A percentile compares a stretch with the other conserved stretches of the same genome.
phyloP scores from a whole-genome alignment of 1,284 basidiomycete species.

The Rhodotorula sp. region DNA sequence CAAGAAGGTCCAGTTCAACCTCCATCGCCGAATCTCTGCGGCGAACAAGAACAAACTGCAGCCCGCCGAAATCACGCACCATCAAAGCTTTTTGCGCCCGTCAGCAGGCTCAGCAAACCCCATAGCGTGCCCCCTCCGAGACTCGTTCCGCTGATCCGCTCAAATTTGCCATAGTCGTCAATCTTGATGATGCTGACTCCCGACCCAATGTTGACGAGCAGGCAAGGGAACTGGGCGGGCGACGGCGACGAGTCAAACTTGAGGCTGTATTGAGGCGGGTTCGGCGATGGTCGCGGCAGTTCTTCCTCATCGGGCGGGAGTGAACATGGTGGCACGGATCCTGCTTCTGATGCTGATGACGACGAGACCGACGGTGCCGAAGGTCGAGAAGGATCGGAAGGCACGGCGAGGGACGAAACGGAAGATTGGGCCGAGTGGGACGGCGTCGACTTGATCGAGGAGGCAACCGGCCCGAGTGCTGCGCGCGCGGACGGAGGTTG shows the following conservation, averaged over 20 bases:
- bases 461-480: not conserved
- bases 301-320: slow-evolving; percentile 43
- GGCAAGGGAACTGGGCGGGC: slow-evolving; percentile 75
- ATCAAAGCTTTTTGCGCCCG: slow-evolving; percentile 93
- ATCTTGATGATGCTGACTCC: slow-evolving; percentile 98
- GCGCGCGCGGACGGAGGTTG: not conserved
- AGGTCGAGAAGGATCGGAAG: not conserved
- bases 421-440: not conserved
- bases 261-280: slow-evolving; percentile 85
- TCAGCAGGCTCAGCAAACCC: slow-evolving; percentile 90
- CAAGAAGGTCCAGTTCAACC: not conserved
- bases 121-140: slow-evolving; percentile 99
- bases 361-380: not conserved
- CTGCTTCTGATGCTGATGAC: not conserved
- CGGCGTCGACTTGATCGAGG: not conserved
- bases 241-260: slow-evolving; percentile 72
- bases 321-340: not conserved
- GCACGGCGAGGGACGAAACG: not conserved
- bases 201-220: slow-evolving; percentile 97
- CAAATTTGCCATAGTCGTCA: slow-evolving; percentile 89
- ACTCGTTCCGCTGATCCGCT: slow-evolving; percentile 95
- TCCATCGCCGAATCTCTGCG: too few species aligned
- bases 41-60: not conserved
- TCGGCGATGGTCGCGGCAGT: slow-evolving; percentile 84
- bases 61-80: slow-evolving; percentile 59